Evolutionary conservation across 2,329 filamentous ascomycete species (phyloP), one percentile per base, ranked within the genome.

Genomic region (Trichoderma koningiopsis): DNA sequence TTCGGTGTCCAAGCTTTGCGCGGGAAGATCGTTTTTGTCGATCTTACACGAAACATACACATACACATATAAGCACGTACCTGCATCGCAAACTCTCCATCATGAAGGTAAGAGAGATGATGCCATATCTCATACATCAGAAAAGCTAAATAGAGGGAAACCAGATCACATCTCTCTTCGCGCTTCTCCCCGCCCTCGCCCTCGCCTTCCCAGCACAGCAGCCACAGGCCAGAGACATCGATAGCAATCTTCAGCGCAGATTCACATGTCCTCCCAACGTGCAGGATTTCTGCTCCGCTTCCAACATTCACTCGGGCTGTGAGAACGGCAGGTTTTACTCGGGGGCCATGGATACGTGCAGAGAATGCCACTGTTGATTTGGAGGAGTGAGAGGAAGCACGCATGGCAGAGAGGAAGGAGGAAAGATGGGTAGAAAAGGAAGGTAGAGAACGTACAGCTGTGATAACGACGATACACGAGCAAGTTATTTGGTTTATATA

Each of bases 291-390:
- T 75, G 74, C 68, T 61, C 68, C 43, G 73, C 73, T 13, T 70
- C 70, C 64, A 75, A 75, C 56, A 60, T 75, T 29, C 56, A 71
- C 52, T 71, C 70, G 4, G 59, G 65, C 6, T 75, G 74, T 68
- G 69, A 68, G 31, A 55, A 40, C 10, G 72, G 73, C 52, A 19
- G 22, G 14, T 74, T 75, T 52, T 31, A 19, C 6, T 70, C 72
- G 27, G 57, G 69, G 13, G 73, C 73, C 8, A 62, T 47, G 52
- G 71, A 73, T 37, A 71, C 68, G 14, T 75, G 74, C 57, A 8
- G 37, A 10, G 8, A 24, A 4, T 74, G 72, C 27, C 10, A 4
- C 11, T 66, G 63, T 27, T 43, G 3, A 22, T 24, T 16, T 3
- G 16, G 40, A n/a, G 6, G 37, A 40, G 33, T 8, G 10, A 3